Evolutionary conservation across 2,329 filamentous ascomycete genomes (phyloP).

Genomic region (Pestalotiopsis sp.): DNA sequence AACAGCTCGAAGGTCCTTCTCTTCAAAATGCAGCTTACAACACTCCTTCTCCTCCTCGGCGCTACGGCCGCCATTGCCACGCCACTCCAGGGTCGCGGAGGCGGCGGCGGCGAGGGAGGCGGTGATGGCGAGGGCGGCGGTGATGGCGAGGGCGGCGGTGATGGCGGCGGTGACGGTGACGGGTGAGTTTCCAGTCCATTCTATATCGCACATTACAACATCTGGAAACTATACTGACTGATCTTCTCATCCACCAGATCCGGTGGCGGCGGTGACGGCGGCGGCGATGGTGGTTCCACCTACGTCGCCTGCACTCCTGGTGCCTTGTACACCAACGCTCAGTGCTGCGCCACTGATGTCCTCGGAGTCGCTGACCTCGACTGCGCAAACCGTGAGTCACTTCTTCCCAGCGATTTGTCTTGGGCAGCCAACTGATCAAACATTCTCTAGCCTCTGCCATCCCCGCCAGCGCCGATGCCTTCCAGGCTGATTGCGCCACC

Average conservation of each 20-base stretch:
- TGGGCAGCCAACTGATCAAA: background rate
- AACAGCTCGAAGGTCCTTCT: background rate
- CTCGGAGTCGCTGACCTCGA: constrained; percentile 12
- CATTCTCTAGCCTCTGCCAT: background rate
- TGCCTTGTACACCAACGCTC: constrained; percentile 10
- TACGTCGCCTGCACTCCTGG: constrained; percentile 10
- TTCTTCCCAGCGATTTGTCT: background rate
- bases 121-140: background rate
- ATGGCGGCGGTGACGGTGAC: background rate
- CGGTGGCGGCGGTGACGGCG: background rate
- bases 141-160: background rate
- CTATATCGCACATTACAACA: no score
- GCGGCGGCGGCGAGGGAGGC: background rate
- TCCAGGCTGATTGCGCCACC: background rate
- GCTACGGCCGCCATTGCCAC: background rate
- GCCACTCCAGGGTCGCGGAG: background rate
- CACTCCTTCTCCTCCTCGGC: background rate
- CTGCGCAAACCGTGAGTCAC: constrained; percentile 10
- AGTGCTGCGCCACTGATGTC: constrained; percentile 15
- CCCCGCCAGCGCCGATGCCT: constrained; percentile 4
- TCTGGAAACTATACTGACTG: no score
- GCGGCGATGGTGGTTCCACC: background rate
- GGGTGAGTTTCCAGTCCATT: no score
- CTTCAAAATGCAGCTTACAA: background rate
- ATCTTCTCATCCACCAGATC: no score